Conservation (phyloP, 1,139 yeast species). For the Pichia sp. region DNA sequence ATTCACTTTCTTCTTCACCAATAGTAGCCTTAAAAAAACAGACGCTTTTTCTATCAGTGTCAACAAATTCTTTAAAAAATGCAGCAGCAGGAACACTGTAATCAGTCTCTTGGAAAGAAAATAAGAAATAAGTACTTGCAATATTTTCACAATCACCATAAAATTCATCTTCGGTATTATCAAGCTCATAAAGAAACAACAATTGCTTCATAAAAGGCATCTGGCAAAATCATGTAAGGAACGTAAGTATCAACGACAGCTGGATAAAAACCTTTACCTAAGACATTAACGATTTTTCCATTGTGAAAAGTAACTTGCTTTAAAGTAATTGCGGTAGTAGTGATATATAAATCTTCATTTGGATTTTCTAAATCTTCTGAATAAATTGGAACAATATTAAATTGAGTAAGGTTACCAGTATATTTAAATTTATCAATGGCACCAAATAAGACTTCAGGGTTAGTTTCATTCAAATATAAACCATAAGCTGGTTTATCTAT, state of each 20-base stretch:
- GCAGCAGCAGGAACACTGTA: slow-evolving; percentile 45
- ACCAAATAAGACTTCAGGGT: slow-evolving; percentile 47
- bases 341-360: slow-evolving; percentile 29
- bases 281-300: slow-evolving; percentile 22
- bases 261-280: slow-evolving; percentile 32
- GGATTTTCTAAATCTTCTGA: slow-evolving; percentile 22
- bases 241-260: slow-evolving; percentile 60
- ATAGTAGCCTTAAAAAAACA: slow-evolving; percentile 4
- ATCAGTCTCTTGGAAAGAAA: slow-evolving; percentile 44
- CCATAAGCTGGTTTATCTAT: slow-evolving; percentile 47
- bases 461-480: slow-evolving; percentile 34
- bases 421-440: slow-evolving; percentile 39
- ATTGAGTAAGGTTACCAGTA: slow-evolving; percentile 30
- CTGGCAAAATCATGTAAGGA: slow-evolving; percentile 46
- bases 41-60: not conserved
- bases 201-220: slow-evolving; percentile 32
- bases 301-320: slow-evolving; percentile 19
- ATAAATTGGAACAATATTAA: slow-evolving; percentile 38
- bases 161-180: slow-evolving; percentile 28
- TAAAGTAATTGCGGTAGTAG: slow-evolving; percentile 32
- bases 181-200: slow-evolving; percentile 30
- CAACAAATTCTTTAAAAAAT: slow-evolving; percentile 36
- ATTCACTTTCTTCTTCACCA: slow-evolving; percentile 8
- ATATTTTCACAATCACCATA: slow-evolving; percentile 29
- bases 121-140: slow-evolving; percentile 30